Percentiles rank a stretch among this genome's conserved stretches.
These are phyloP conservation scores for Rhinocladiella similis DNA, from an alignment of 2,329 filamentous ascomycete genomes.

Conservation along the genomic window DNA sequence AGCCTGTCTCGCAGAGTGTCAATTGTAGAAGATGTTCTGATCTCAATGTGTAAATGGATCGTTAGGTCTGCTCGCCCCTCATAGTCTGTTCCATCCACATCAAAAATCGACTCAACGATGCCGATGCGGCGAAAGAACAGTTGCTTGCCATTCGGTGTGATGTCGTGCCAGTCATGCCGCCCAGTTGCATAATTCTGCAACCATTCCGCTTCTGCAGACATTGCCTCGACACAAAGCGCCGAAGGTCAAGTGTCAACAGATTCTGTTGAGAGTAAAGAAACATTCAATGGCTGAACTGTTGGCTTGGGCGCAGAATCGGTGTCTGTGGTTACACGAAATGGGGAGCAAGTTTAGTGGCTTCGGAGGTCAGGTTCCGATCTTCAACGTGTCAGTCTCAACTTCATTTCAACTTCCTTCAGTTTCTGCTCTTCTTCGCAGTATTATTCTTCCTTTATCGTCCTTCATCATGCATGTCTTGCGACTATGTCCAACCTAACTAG, in stretches of 20 bases:
- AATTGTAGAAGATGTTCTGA: slow-evolving; percentile 9
- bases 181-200: slow-evolving; percentile 17
- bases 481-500: no score
- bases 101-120: slow-evolving; percentile 26
- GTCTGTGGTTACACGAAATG: no score
- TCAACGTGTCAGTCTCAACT: no score
- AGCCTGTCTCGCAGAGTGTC: slow-evolving; percentile 17
- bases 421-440: no score
- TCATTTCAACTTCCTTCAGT: no score
- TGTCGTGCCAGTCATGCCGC: slow-evolving; percentile 15
- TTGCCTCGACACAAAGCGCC: background rate
- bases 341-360: background rate
- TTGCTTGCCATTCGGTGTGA: background rate
- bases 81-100: slow-evolving; percentile 24
- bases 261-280: no score
- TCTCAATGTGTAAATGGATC: slow-evolving; percentile 18
- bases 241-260: background rate
- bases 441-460: no score
- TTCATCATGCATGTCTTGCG: no score
- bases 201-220: background rate
- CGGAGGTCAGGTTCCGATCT: no score
- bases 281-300: no score
- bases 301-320: no score
- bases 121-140: slow-evolving; percentile 19
- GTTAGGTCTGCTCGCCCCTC: slow-evolving; percentile 27